A percentile compares a stretch with the other conserved stretches of the same genome.
phyloP scores from a whole-genome alignment of 345 rosid species.

The Excoecaria cochinchinensis region DNA sequence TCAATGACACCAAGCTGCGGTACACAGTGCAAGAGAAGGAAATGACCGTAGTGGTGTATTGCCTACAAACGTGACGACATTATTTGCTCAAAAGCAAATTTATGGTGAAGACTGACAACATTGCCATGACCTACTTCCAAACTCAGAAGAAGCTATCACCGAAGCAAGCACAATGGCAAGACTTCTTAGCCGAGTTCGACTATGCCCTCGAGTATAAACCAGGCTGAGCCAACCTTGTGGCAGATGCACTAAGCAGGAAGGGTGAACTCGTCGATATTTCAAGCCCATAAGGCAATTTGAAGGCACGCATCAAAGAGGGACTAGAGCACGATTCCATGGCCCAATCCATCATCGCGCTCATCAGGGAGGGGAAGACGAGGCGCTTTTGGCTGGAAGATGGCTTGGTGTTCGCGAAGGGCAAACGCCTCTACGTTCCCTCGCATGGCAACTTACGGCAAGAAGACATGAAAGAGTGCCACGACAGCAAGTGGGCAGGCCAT shows the following conservation, averaged over 20 bases:
- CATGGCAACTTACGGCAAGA: not conserved
- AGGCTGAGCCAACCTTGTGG: not conserved
- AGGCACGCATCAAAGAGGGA: not conserved
- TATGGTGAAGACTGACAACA: not conserved
- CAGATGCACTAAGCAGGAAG: not conserved
- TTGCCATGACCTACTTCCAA: not conserved
- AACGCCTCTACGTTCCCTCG: not conserved
- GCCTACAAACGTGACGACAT: not conserved
- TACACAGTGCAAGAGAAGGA: not conserved
- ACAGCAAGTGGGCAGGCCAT: not conserved
- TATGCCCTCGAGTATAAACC: not conserved
- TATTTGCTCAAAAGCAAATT: not conserved
- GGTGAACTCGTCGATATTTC: not conserved
- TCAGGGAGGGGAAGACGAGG: not conserved
- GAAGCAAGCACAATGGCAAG: not conserved
- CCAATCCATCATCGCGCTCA: too few relatives aligned
- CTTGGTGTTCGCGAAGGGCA: not conserved
- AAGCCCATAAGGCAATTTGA: not conserved
- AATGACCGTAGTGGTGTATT: not conserved
- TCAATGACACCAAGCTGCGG: not conserved
- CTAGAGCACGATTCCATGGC: not conserved
- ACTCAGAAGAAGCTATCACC: not conserved
- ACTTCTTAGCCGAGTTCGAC: not conserved
- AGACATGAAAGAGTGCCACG: not conserved
- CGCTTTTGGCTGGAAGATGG: not conserved